These are phyloP conservation scores for Neospermospora avenae DNA, from an alignment of 2,329 filamentous ascomycete species.

Conservation along the genomic window DNA sequence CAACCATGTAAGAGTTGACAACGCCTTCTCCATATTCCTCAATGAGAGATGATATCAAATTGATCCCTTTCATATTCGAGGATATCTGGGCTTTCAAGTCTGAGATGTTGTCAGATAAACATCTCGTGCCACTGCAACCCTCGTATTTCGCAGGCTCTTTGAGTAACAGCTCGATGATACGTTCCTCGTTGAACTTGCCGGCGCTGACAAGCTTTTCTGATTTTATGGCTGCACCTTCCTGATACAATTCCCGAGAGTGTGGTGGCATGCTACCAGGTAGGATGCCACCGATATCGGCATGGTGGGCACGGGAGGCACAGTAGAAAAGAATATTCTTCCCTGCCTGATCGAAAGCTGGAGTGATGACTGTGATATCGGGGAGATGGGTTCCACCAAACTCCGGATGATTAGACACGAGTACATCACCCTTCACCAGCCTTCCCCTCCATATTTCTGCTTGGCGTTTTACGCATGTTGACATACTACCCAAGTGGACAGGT, in stretches of 20 bases:
- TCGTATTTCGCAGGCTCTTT: conserved; percentile 70
- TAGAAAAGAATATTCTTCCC: conserved; percentile 77
- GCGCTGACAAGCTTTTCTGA: conserved; percentile 71
- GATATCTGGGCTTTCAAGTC: conserved; percentile 85
- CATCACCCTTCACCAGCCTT: conserved; percentile 74
- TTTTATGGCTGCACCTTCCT: conserved; percentile 63
- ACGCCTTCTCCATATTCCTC: conserved; percentile 73
- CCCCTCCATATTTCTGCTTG: conserved; percentile 79
- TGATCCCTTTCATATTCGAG: conserved; percentile 82
- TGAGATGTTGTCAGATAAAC: conserved; percentile 78
- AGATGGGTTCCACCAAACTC: conserved; percentile 82
- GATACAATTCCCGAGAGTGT: conserved; percentile 61
- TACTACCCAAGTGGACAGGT: conserved; percentile 73
- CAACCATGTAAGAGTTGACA: conserved; percentile 80
- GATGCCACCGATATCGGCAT: conserved; percentile 81
- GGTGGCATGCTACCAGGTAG: conserved; percentile 80
- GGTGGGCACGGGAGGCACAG: conserved; percentile 68
- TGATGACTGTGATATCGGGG: conserved; percentile 78
- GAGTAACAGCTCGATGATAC: conserved; percentile 69
- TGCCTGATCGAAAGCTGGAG: conserved; percentile 65
- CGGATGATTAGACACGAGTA: conserved; percentile 80
- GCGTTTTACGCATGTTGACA: conserved; percentile 51
- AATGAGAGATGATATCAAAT: conserved; percentile 70
- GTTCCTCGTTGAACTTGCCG: conserved; percentile 74
- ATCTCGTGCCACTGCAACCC: conserved; percentile 75